A percentile compares a stretch with the other conserved stretches of the same genome.
Conservation (phyloP, 2,329 filamentous ascomycete species). For the Teratosphaeria epicoccoides region DNA sequence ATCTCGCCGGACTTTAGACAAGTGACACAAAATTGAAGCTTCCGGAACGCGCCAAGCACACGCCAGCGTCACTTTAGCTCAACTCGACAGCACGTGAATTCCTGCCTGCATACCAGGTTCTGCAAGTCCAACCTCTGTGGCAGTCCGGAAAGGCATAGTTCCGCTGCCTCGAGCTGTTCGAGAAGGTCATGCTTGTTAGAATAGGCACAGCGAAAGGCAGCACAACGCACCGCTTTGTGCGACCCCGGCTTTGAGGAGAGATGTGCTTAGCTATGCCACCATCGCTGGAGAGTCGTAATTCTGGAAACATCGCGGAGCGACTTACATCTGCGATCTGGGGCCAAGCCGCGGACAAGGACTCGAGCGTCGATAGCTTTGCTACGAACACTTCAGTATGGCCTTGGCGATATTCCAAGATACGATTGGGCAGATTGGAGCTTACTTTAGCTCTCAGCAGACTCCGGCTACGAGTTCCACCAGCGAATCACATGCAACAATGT, state of each 20-base stretch:
- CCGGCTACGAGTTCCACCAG: too few relatives aligned
- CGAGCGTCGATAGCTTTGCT: neutral
- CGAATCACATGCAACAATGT: neutral
- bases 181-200: neutral
- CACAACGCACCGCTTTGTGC: neutral
- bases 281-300: neutral
- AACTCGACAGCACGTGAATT: too few relatives aligned
- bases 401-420: neutral
- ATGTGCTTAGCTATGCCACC: neutral
- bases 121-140: too few relatives aligned
- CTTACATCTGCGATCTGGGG: neutral
- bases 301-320: neutral
- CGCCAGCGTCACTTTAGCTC: neutral
- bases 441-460: neutral
- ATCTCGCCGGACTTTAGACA: neutral
- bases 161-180: too few relatives aligned
- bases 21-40: neutral
- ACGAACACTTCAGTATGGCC: slow-evolving; percentile 1
- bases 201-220: neutral
- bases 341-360: neutral
- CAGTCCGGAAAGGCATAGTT: too few relatives aligned
- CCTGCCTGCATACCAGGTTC: too few relatives aligned
- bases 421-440: neutral
- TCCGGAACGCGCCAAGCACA: neutral
- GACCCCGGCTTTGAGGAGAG: neutral